Evolutionary conservation across 202 grass and related monocot species (phyloP).

Genomic region (Musa balbisiana): DNA sequence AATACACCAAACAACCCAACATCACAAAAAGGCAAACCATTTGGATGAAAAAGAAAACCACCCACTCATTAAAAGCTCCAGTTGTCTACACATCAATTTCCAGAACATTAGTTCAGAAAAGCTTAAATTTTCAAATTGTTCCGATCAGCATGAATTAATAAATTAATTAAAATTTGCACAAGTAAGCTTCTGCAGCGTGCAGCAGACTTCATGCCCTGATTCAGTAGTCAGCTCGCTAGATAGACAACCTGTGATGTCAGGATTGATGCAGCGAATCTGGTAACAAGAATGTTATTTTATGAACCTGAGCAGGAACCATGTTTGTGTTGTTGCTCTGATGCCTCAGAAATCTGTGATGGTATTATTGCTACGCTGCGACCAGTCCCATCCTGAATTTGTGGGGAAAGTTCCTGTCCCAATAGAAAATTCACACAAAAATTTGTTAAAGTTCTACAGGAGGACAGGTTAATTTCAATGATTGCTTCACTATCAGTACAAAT

Average conservation of each 20-base stretch:
- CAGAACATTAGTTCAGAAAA: no score
- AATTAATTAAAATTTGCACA: background rate
- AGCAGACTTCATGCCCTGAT: background rate
- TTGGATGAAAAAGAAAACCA: no score
- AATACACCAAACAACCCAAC: no score
- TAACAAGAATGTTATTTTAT: background rate
- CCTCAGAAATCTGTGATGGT: background rate
- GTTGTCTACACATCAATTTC: no score
- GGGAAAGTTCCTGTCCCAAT: conserved; percentile 47
- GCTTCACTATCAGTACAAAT: no score
- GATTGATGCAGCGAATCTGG: background rate
- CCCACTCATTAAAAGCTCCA: no score
- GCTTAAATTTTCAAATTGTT: no score
- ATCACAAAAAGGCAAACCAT: no score
- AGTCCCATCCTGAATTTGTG: conserved; percentile 64
- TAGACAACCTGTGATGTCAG: background rate
- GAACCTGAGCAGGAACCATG: conserved; percentile 1
- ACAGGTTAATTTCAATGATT: no score
- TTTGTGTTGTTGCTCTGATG: background rate
- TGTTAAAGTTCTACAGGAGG: no score
- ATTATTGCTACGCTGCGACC: conserved; percentile 11
- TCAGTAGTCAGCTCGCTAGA: background rate
- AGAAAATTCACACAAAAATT: conserved; percentile 5
- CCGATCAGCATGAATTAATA: background rate
- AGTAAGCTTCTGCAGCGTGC: background rate